Base-by-base conservation (phyloP, 2,329 filamentous ascomycete genomes). In the Pseudogymnoascus sp. region DNA sequence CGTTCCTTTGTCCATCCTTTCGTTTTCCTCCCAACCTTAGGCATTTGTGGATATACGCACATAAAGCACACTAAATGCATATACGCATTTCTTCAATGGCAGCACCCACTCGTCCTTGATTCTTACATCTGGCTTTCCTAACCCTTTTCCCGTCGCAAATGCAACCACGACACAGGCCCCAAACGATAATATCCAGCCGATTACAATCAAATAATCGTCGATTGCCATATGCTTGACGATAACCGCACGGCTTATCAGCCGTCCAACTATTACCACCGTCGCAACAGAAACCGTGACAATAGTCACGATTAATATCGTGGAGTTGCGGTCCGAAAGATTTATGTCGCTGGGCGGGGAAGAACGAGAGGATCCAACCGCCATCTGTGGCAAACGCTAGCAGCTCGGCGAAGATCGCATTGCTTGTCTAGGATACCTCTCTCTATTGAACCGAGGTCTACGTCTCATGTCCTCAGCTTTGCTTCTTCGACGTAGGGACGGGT, bases 191-290 rank as follows among this genome's bases (percentile, higher is more conserved):
- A 84, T 68, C 91, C 91, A 96, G 64, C 91, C 90, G 42, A 89
- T 68, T 5, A 90, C 73, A 75, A 96, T 93, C 68, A 89, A 83
- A 73, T 87, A 88, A 78, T 96, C 91, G 75, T 96, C 91, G 78
- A 84, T 83, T 64, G 81, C 84, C 10, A 29, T 17, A 31, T 56
- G 50, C 31, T 31, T 31, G 23, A 56, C 50, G 17, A 56, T 35
- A 17, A 21, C 50, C 7, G 31, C 26, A 31, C 50, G 50, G 17
- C 50, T 56, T 29, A 56, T 56, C 26, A 56, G 23, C 21, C 50
- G 50, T 21, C 26, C 50, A 29, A 15, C 50, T 29, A 56, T 13
- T 10, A 17, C 7, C 17, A 56, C 23, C 4, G 50, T 56, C 23
- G 50, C 50, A 15, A 56, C 31, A 13, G 15, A 29, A 31, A 56